Evolutionary conservation across 129 eudicot species (phyloP), one percentile per base, ranked within the genome.

Genomic region (Glebionis coronaria): DNA sequence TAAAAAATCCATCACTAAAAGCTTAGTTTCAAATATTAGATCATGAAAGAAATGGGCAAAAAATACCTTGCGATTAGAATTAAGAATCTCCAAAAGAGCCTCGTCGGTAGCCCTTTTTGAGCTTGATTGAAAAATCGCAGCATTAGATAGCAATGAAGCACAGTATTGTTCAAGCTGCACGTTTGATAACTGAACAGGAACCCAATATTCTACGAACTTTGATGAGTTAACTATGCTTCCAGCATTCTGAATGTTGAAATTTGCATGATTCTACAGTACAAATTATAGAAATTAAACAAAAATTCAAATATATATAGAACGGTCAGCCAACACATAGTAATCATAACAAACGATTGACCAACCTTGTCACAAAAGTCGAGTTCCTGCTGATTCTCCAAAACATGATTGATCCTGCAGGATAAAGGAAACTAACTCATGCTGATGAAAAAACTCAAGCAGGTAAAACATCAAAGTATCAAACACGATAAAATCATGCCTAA

Each of bases 111-210:
- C 95, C 61, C 14, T 78, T 74, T 74, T 90, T 29, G 71, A 74
- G 63, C 51, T 52, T 8, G 92, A 84, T 68, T 81, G 50, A 56
- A 94, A 95, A 67, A 46, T 25, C 21, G 63, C 46, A 19, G 83
- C 79, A 38, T 81, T 81, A 3, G 93, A 74, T 23, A 89, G 85
- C 56, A 94, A 79, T 21, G 88, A 67, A 73, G 80, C 82, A 76
- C 95, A 94, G 62, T 94, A 94, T 65, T 81, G 97, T 67, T 94
- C 99, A 68, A 90, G 97, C 84, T 94, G 99, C 71, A 81, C 67
- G 49, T 89, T 83, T 40, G 97, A 87, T 31, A 90, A 59, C 70
- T 73, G 78, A 13, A 81, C 86, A 12, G 99, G 99, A 56, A 94
- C 83, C 97, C 97, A 94, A 56, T 82, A 90, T 78, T 94, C 99